Percentiles rank a stretch among this genome's conserved stretches.
phyloP scores from a whole-genome alignment of 257 asterid species.

The Coffea eugenioides region DNA sequence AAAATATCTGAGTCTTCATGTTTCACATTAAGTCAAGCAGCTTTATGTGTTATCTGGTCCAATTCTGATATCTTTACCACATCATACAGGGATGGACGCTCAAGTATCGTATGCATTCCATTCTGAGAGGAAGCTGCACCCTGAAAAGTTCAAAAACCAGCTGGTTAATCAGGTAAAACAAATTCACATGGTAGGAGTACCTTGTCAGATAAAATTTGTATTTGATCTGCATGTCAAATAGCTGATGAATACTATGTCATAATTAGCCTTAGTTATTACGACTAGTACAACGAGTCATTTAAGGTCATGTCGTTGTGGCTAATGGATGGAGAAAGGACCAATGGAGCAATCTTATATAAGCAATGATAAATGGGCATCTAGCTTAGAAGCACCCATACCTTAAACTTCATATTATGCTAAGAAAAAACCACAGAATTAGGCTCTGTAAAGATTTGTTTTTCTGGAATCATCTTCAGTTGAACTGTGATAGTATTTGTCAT shows the following conservation, averaged over 20 bases:
- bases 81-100: conserved; percentile 85
- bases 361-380: not conserved
- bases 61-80: conserved; percentile 3
- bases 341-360: not conserved
- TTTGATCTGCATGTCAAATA: not conserved
- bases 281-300: not conserved
- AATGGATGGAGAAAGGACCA: not conserved
- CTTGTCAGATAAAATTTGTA: not conserved
- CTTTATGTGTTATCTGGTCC: not conserved
- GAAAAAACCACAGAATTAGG: not conserved
- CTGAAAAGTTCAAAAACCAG: conserved; percentile 93
- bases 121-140: conserved; percentile 77
- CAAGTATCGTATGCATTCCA: conserved; percentile 95
- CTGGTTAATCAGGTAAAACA: conserved; percentile 69
- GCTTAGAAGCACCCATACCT: not conserved
- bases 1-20: not conserved
- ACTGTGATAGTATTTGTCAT: not conserved
- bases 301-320: not conserved
- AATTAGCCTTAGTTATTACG: not conserved
- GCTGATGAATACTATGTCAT: not conserved
- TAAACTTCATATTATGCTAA: not conserved
- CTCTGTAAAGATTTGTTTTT: not conserved
- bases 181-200: not conserved
- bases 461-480: not conserved
- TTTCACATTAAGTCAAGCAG: not conserved